A percentile compares a stretch with the other conserved stretches of the same genome.
Evolutionary conservation across 306 rosid species (phyloP).

Genomic region (Amphicarpaea edgeworthii): DNA sequence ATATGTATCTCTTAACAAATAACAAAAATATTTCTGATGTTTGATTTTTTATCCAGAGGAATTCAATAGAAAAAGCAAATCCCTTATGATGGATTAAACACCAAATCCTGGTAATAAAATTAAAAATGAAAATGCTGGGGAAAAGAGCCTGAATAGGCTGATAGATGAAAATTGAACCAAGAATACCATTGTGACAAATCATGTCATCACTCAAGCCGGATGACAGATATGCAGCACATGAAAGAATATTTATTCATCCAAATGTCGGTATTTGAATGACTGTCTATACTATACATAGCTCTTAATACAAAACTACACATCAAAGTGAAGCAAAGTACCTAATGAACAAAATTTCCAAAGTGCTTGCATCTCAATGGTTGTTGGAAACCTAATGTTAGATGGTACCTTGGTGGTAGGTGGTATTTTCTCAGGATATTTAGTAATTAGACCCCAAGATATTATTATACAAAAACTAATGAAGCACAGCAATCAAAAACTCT

Average conservation of each 20-base stretch:
- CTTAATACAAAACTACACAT: constrained; percentile 41
- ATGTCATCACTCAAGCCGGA: neutral
- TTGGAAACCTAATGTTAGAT: constrained; percentile 43
- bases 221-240: constrained; percentile 12
- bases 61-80: no score
- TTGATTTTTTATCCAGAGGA: no score
- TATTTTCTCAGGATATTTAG: constrained; percentile 39
- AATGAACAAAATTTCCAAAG: constrained; percentile 47
- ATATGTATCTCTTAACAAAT: no score
- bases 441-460: constrained; percentile 47
- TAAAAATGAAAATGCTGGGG: neutral
- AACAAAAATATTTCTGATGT: no score
- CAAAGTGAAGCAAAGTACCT: constrained; percentile 35
- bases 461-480: constrained; percentile 37
- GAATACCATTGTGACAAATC: neutral
- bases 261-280: constrained; percentile 11
- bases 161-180: neutral
- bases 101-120: constrained; percentile 11
- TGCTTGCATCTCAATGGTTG: constrained; percentile 35
- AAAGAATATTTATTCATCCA: constrained; percentile 43
- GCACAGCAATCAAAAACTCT: constrained; percentile 46
- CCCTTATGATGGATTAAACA: no score
- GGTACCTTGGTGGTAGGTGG: constrained; percentile 32
- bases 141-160: neutral
- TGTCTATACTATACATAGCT: constrained; percentile 48